phyloP scores from a whole-genome alignment of 306 rosid species.

The Lithocarpus polystachyus region DNA sequence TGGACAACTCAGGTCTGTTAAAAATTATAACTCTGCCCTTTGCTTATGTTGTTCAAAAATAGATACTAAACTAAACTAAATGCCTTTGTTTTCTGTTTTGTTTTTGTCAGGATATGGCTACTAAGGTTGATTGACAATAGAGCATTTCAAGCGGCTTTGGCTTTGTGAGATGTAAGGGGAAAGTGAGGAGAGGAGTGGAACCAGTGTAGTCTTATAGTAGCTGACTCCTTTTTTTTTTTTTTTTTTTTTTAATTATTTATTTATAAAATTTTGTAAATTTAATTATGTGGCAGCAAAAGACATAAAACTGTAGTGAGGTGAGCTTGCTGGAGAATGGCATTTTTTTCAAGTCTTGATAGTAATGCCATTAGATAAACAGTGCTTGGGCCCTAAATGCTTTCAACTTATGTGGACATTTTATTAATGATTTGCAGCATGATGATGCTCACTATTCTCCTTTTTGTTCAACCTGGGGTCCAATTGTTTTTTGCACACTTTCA shows the following conservation, averaged over 20 bases:
- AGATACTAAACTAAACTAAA: background rate
- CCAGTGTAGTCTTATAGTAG: background rate
- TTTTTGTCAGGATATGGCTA: slow-evolving; percentile 56
- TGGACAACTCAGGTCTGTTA: slow-evolving; percentile 84
- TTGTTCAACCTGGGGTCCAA: background rate
- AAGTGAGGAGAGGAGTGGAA: background rate
- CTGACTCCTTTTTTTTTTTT: slow-evolving; percentile 17
- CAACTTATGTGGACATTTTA: background rate
- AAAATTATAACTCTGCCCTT: background rate
- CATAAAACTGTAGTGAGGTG: slow-evolving; percentile 7
- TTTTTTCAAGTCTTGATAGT: background rate
- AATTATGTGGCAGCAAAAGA: background rate
- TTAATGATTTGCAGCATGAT: background rate
- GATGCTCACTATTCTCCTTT: background rate
- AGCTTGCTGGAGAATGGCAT: background rate
- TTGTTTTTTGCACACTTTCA: no score
- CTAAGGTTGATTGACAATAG: slow-evolving; percentile 12
- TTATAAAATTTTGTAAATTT: background rate
- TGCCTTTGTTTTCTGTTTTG: background rate
- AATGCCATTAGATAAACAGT: background rate
- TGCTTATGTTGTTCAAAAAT: background rate
- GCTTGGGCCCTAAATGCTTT: background rate
- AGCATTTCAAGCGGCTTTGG: background rate
- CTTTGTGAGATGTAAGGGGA: background rate
- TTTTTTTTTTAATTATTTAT: no score